Evolutionary conservation across 2,329 filamentous ascomycete species (phyloP), one percentile per base, ranked within the genome.

Genomic region (Monilinia laxa): DNA sequence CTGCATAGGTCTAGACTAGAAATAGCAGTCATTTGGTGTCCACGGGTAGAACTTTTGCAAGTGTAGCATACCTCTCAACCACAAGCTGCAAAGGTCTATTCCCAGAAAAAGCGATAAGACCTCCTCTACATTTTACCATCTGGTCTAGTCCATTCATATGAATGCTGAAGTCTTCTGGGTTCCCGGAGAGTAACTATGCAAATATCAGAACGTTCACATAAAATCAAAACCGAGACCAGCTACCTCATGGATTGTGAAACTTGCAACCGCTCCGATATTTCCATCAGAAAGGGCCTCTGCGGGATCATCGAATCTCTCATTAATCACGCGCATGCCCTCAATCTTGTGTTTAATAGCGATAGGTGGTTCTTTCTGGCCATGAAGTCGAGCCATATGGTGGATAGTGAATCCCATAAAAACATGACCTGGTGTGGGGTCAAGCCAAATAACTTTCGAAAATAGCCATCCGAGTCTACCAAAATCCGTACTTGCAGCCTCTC

Each of bases 201-300:
- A 18, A 18, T 25, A 38, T 64, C 35, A 49, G 28, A 45, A 64
- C 28, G 25, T 63, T 6, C 10, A 56, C 45, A 23, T 11, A 4
- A 58, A 14, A 40, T 18, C 4, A 40, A 35, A 12, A 4, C 9
- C n/a, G 6, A 47, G 38, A 14, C 3, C 7, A 40, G 20, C n/a
- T 11, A 64, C 62, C 52, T 57, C 62, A 23, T 64, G 28, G 40
- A 40, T 28, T 28, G 53, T 49, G 20, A 64, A 57, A 38, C 18
- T 64, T 28, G 62, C 53, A 64, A 64, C 52, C 49, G 62, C 53
- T 35, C 53, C 40, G 38, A 51, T 57, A 38, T 47, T 64, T n/a
- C 53, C 42, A 25, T 51, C 53, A 23, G 53, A 57, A 25, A 38
- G n/a, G 57, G 53, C 53, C n/a, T 51, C 12, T 35, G n/a, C 42